Conservation (phyloP, 306 rosid species). For the Argentina anserina region DNA sequence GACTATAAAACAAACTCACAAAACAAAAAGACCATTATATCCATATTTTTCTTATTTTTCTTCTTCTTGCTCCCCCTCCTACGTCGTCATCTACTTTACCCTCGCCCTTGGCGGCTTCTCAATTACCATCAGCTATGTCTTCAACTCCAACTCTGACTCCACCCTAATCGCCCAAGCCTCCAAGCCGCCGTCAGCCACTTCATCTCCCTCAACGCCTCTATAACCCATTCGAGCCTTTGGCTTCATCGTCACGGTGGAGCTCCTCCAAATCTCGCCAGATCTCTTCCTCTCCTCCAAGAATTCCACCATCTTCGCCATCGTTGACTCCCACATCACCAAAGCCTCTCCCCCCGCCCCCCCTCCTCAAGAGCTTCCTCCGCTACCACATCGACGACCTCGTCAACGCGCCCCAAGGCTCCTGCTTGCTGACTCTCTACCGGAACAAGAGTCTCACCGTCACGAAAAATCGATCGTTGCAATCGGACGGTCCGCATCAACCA, state of each 20-base stretch:
- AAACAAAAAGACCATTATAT: background rate
- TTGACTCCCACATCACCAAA: constrained; percentile 36
- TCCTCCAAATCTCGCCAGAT: constrained; percentile 56
- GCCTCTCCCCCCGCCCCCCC: constrained; percentile 52
- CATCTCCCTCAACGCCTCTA: constrained; percentile 43
- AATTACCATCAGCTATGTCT: constrained; percentile 41
- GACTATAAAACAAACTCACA: constrained; percentile 12
- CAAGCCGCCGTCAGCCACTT: constrained; percentile 9
- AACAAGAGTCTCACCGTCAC: constrained; percentile 42
- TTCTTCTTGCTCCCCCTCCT: constrained; percentile 21
- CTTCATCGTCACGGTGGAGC: constrained; percentile 49
- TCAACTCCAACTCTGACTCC: constrained; percentile 28
- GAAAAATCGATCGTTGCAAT: constrained; percentile 13
- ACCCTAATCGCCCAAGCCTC: constrained; percentile 22
- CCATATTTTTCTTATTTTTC: constrained; percentile 33
- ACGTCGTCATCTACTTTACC: constrained; percentile 32
- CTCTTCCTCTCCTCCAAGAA: constrained; percentile 41
- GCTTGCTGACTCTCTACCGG: constrained; percentile 45
- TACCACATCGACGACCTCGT: constrained; percentile 45
- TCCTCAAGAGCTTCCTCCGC: constrained; percentile 49
- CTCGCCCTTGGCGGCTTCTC: constrained; percentile 49
- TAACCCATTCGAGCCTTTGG: constrained; percentile 49
- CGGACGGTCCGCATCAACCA: constrained; percentile 51
- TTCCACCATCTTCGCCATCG: constrained; percentile 47
- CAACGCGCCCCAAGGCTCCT: constrained; percentile 29